Evolutionary conservation across 306 rosid genomes (phyloP).

Genomic region (Hylodesmum podocarpum): DNA sequence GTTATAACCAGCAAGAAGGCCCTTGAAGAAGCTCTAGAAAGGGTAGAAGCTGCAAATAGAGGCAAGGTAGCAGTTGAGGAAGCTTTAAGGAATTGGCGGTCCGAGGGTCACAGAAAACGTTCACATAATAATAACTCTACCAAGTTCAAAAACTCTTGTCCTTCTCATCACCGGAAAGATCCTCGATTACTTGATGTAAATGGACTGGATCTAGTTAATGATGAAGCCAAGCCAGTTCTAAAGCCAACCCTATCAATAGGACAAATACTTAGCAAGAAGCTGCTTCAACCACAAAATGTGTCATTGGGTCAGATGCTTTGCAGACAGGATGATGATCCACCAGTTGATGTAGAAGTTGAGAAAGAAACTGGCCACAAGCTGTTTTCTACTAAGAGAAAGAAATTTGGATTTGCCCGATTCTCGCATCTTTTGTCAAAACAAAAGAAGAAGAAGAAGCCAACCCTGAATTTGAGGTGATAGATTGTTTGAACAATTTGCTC

Average conservation of each 20-base stretch:
- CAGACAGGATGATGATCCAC: conserved; percentile 47
- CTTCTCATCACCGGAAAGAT: conserved; percentile 51
- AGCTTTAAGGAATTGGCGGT: conserved; percentile 82
- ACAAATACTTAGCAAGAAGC: conserved; percentile 80
- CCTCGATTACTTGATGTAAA: conserved; percentile 64
- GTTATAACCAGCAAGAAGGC: conserved; percentile 60
- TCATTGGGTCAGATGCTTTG: conserved; percentile 91
- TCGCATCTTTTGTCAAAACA: conserved; percentile 67
- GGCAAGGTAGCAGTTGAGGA: conserved; percentile 85
- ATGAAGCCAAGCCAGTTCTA: conserved; percentile 54
- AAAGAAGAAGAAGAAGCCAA: conserved; percentile 60
- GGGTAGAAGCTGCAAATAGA: conserved; percentile 81
- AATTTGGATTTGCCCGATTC: conserved; percentile 72
- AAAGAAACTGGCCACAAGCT: conserved; percentile 54
- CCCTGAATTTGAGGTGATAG: conserved; percentile 56
- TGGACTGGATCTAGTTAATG: conserved; percentile 49
- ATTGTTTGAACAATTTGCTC: conserved; percentile 4
- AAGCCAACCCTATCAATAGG: conserved; percentile 82
- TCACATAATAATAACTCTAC: conserved; percentile 46
- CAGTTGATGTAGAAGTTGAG: conserved; percentile 36
- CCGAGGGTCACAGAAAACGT: conserved; percentile 59
- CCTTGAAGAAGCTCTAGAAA: conserved; percentile 75
- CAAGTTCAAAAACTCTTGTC: conserved; percentile 67
- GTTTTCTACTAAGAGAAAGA: conserved; percentile 70
- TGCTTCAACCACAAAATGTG: conserved; percentile 64